Conservation (phyloP, 257 asterid species). For the Nicotiana sylvestris region DNA sequence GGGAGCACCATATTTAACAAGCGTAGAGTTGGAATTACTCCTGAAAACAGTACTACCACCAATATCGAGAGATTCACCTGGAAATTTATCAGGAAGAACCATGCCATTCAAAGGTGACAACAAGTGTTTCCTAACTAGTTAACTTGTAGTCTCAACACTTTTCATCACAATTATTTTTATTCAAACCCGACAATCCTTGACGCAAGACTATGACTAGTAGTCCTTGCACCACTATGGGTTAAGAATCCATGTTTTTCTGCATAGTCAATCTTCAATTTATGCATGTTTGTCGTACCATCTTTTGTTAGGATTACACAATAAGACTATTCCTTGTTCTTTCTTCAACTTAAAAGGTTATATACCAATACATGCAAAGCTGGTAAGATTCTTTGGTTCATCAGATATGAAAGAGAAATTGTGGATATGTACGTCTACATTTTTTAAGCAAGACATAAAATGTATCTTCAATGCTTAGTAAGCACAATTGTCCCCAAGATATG, state of each 20-base stretch:
- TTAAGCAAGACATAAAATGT: no score
- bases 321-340: no score
- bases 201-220: conserved; percentile 43
- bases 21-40: conserved; percentile 21
- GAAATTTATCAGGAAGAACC: conserved; percentile 38
- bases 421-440: no score
- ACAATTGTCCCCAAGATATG: no score
- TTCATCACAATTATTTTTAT: conserved; percentile 24
- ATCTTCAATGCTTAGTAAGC: no score
- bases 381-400: no score
- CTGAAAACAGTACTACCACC: conserved; percentile 32
- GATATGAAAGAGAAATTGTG: no score
- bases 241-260: conserved; percentile 31
- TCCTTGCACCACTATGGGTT: conserved; percentile 39
- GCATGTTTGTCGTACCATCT: conserved; percentile 34
- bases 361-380: no score
- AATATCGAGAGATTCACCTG: conserved; percentile 44
- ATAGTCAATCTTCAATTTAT: conserved; percentile 47
- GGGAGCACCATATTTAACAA: conserved; percentile 22
- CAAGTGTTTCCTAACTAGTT: conserved; percentile 53
- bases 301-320: no score
- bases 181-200: conserved; percentile 80
- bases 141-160: conserved; percentile 37
- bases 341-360: no score
- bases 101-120: conserved; percentile 63